phyloP scores from a whole-genome alignment of 257 asterid genomes.

The Ajuga chamaepitys region DNA sequence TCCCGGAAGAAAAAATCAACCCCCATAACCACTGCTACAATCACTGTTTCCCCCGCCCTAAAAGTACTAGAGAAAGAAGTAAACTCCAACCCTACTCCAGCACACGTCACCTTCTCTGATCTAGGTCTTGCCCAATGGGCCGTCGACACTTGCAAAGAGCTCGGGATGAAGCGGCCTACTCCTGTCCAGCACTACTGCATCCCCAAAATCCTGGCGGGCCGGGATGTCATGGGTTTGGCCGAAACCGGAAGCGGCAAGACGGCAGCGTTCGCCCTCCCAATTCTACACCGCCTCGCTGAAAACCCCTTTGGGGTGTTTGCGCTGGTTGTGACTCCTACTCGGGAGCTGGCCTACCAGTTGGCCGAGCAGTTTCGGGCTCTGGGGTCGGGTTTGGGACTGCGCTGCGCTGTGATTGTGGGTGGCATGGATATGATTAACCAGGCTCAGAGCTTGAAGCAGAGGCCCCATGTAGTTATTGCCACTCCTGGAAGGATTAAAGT shows the following conservation, averaged over 20 bases:
- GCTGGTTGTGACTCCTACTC: conserved; percentile 80
- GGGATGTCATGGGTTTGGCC: conserved; percentile 87
- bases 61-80: conserved; percentile 42
- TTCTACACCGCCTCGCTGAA: conserved; percentile 63
- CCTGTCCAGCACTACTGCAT: conserved; percentile 92
- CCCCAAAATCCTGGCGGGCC: conserved; percentile 74
- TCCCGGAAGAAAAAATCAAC: conserved; percentile 25
- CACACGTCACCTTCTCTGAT: conserved; percentile 52
- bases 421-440: conserved; percentile 88
- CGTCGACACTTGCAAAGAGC: conserved; percentile 69
- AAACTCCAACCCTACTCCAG: conserved; percentile 49
- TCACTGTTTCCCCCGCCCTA: neutral
- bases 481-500: conserved; percentile 96
- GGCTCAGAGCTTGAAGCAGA: conserved; percentile 52
- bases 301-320: conserved; percentile 86
- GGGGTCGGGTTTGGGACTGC: conserved; percentile 67
- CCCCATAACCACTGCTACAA: neutral
- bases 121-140: conserved; percentile 89
- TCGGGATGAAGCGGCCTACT: conserved; percentile 80
- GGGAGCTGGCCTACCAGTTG: conserved; percentile 86
- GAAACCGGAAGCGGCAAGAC: conserved; percentile 96
- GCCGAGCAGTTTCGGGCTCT: conserved; percentile 94
- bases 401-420: conserved; percentile 77
- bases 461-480: conserved; percentile 87
- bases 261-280: conserved; percentile 89